Conservation (phyloP, 2,329 filamentous ascomycete species). For the Magnaporthiopsis incrustans region DNA sequence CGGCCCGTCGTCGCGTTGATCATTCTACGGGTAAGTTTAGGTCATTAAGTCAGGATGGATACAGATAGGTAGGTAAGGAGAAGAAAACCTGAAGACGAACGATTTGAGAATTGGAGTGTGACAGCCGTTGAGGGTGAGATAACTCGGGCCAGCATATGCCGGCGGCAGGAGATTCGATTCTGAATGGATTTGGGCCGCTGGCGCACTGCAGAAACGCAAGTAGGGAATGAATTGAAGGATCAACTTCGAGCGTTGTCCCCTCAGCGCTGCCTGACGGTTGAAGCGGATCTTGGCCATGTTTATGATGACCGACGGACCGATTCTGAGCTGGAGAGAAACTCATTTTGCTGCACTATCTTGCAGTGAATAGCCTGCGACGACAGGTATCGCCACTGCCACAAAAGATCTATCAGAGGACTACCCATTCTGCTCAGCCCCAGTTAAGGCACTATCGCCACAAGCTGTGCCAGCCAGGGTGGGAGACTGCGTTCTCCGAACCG, state of each 20-base stretch:
- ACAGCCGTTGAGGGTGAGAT: background rate
- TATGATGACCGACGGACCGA: no score
- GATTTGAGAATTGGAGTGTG: background rate
- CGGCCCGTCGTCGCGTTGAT: background rate
- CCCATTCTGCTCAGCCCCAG: no score
- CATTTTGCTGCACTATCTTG: background rate
- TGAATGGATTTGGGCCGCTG: background rate
- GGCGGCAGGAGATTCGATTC: background rate
- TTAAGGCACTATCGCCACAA: no score
- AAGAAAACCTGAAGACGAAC: background rate
- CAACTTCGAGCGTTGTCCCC: background rate
- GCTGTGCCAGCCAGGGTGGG: no score
- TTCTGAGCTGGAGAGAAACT: background rate
- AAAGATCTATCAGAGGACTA: background rate
- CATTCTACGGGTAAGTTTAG: background rate
- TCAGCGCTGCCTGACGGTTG: no score
- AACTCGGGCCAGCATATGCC: background rate
- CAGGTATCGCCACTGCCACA: no score
- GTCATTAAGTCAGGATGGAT: no score
- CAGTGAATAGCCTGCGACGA: background rate
- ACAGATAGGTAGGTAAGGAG: no score
- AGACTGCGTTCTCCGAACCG: no score
- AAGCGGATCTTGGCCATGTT: background rate
- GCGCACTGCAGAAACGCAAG: background rate
- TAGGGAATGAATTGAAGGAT: background rate